These are phyloP conservation scores for Eimeria falciformis DNA, from an alignment of 169 alveolate genomes.

Conservation along the genomic window DNA sequence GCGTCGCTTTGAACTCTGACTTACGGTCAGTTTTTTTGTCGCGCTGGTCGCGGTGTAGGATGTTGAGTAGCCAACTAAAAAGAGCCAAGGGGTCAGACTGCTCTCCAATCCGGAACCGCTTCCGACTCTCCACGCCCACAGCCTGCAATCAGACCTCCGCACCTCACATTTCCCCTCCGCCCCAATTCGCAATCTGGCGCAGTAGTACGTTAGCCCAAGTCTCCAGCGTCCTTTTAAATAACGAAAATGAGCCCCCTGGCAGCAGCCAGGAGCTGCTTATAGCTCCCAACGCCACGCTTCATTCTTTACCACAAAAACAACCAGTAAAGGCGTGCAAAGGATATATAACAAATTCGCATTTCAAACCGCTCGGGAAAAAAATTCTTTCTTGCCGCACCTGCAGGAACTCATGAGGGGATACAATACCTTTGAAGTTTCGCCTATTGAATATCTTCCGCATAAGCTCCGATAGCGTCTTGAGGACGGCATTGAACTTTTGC, in stretches of 20 bases:
- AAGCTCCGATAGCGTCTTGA: constrained; percentile 94
- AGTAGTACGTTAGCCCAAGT: too few relatives aligned
- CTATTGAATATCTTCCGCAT: constrained; percentile 97
- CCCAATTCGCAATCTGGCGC: too few relatives aligned
- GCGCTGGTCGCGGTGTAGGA: constrained; percentile 82
- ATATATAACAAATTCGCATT: neutral
- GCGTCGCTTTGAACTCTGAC: neutral
- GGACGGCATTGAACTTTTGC: constrained; percentile 90
- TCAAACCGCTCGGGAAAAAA: too few relatives aligned
- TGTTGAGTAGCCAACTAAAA: constrained; percentile 92
- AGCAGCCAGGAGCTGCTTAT: too few relatives aligned
- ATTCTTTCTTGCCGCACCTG: constrained; percentile 80
- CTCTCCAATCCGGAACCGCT: constrained; percentile 87
- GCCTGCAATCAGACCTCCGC: too few relatives aligned
- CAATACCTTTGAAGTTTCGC: constrained; percentile 97
- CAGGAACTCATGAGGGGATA: constrained; percentile 97
- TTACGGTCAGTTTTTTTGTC: constrained; percentile 77
- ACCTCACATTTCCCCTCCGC: too few relatives aligned
- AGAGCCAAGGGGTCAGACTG: constrained; percentile 96
- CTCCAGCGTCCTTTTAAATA: too few relatives aligned
- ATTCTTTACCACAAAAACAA: too few relatives aligned
- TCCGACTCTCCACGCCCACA: constrained; percentile 76
- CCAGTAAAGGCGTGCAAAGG: too few relatives aligned
- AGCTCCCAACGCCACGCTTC: too few relatives aligned
- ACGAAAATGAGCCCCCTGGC: too few relatives aligned